A percentile compares a stretch with the other conserved stretches of the same genome.
These are phyloP conservation scores for Populus davidiana DNA, from an alignment of 345 rosid species.

Conservation along the genomic window DNA sequence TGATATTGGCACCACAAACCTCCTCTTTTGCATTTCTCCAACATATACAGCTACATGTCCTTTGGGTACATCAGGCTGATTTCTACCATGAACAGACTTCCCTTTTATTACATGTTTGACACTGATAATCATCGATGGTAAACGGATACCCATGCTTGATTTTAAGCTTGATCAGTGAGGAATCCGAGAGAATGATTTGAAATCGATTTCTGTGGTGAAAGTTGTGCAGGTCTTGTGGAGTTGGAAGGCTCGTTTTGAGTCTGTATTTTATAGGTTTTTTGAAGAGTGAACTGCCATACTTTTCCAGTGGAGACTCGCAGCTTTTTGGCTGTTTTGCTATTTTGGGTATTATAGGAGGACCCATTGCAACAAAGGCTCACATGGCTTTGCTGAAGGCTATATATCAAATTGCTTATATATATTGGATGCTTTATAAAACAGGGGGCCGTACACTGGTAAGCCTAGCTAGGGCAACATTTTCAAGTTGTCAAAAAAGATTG, in stretches of 20 bases:
- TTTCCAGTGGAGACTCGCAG: background rate
- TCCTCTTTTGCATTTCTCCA: slow-evolving; percentile 34
- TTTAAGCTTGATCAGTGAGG: background rate
- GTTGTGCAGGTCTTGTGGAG: background rate
- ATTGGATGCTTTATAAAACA: background rate
- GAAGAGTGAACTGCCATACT: background rate
- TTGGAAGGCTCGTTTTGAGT: background rate
- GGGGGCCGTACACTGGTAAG: slow-evolving; percentile 7
- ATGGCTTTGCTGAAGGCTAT: slow-evolving; percentile 10
- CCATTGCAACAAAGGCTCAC: slow-evolving; percentile 3
- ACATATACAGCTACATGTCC: slow-evolving; percentile 48
- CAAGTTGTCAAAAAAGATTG: background rate
- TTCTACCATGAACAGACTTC: background rate
- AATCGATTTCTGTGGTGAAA: background rate
- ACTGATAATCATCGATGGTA: slow-evolving; percentile 22
- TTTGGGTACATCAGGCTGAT: slow-evolving; percentile 32
- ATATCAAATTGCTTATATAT: background rate
- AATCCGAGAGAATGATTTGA: background rate
- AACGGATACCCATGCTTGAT: slow-evolving; percentile 28
- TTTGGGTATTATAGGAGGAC: background rate
- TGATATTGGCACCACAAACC: slow-evolving; percentile 40
- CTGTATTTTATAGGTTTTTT: slow-evolving; percentile 22
- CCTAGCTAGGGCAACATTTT: background rate
- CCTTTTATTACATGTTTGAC: slow-evolving; percentile 30
- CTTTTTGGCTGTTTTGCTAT: background rate